Evolutionary conservation across 2,329 filamentous ascomycete species (phyloP).

Genomic region (Knufia petricola): DNA sequence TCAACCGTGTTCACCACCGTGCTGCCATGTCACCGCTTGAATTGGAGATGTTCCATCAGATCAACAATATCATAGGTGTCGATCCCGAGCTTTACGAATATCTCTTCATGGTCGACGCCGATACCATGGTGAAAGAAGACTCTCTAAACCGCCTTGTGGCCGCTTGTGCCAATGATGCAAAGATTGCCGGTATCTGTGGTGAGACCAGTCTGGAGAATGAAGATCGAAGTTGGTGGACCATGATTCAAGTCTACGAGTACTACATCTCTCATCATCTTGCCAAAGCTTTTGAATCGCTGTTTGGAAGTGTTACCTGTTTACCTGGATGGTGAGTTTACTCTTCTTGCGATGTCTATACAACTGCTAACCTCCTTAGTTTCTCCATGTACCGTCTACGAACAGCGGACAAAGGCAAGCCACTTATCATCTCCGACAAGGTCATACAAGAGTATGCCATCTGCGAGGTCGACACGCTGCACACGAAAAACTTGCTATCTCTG

Average conservation of each 20-base stretch:
- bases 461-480: conserved; percentile 86
- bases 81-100: conserved; percentile 97
- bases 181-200: conserved; percentile 94
- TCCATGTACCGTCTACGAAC: conserved; percentile 96
- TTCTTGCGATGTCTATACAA: neutral
- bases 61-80: conserved; percentile 98
- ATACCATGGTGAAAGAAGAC: conserved; percentile 88
- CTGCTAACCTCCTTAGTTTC: conserved; percentile 59
- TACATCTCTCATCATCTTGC: conserved; percentile 96
- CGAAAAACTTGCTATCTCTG: conserved; percentile 84
- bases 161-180: conserved; percentile 83
- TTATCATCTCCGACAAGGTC: conserved; percentile 84
- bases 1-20: conserved; percentile 94
- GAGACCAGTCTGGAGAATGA: conserved; percentile 96
- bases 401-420: conserved; percentile 82
- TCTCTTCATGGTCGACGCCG: conserved; percentile 92
- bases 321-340: conserved; percentile 76
- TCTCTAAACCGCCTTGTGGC: conserved; percentile 86
- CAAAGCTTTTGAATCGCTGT: conserved; percentile 95
- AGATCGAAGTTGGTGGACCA: conserved; percentile 93
- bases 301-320: conserved; percentile 96
- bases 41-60: conserved; percentile 96
- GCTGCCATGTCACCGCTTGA: conserved; percentile 91
- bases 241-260: conserved; percentile 99
- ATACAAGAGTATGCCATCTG: conserved; percentile 83